Percentiles rank a stretch among this genome's conserved stretches.
These are phyloP conservation scores for Hymenoscyphus infarciens DNA, from an alignment of 2,329 filamentous ascomycete species.

Conservation along the genomic window DNA sequence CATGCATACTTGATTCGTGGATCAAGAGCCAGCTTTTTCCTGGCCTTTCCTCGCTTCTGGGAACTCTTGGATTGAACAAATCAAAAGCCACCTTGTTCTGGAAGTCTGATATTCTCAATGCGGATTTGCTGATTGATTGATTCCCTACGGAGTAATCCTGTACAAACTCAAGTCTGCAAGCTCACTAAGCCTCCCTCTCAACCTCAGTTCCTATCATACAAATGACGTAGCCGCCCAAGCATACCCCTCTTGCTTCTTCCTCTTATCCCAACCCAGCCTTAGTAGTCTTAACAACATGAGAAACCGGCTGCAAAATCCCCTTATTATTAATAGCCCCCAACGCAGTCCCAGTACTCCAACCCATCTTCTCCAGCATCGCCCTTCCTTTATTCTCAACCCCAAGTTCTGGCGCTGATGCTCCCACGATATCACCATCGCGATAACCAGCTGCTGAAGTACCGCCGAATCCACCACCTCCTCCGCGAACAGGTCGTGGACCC, in stretches of 20 bases:
- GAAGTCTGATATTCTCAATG: no score
- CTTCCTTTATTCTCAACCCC: constrained; percentile 79
- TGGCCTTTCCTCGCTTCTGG: no score
- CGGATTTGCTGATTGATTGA: not conserved
- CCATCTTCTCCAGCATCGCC: constrained; percentile 93
- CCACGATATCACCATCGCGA: constrained; percentile 83
- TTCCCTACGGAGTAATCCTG: not conserved
- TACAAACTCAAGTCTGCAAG: not conserved
- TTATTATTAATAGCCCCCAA: constrained; percentile 80
- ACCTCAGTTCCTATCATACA: not conserved
- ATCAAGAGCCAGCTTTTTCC: no score
- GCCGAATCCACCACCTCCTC: constrained; percentile 30
- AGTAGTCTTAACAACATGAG: constrained; percentile 80
- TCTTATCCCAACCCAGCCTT: constrained; percentile 72
- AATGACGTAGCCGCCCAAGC: not conserved
- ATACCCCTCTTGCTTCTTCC: no score
- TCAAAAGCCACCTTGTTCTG: no score
- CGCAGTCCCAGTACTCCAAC: constrained; percentile 83
- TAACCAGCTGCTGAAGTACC: constrained; percentile 52
- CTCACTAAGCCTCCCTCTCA: not conserved
- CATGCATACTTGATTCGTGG: no score
- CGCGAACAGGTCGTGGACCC: constrained; percentile 36
- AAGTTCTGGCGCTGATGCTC: constrained; percentile 78
- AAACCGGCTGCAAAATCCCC: constrained; percentile 81
- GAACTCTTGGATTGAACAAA: no score